Evolutionary conservation across 495 filamentous ascomycete species (phyloP).

Genomic region (Aspergillus wentii): DNA sequence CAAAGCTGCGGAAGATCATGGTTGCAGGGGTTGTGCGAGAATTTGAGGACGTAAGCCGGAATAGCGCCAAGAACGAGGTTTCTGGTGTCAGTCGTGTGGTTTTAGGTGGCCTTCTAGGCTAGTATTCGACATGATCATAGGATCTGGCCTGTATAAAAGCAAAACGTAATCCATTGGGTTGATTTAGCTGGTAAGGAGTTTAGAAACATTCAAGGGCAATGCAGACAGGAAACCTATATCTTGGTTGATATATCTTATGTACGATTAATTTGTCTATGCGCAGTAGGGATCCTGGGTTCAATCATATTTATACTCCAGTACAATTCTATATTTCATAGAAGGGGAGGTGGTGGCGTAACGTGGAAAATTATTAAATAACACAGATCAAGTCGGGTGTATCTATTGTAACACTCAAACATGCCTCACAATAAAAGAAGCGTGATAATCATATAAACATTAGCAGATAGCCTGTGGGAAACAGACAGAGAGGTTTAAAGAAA

Average conservation of each 20-base stretch:
- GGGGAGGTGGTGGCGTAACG: too few relatives aligned
- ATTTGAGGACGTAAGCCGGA: slow-evolving; percentile 82
- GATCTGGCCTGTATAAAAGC: too few relatives aligned
- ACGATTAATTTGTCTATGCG: not conserved
- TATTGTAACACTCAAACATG: slow-evolving; percentile 12
- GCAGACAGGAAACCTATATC: too few relatives aligned
- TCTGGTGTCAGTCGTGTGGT: slow-evolving; percentile 82
- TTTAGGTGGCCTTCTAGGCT: slow-evolving; percentile 81
- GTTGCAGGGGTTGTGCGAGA: slow-evolving; percentile 80
- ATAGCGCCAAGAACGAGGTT: slow-evolving; percentile 71
- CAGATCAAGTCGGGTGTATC: too few relatives aligned
- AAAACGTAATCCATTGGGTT: too few relatives aligned
- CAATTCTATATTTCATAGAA: too few relatives aligned
- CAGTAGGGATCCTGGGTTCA: too few relatives aligned
- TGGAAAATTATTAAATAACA: too few relatives aligned
- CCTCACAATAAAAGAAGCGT: slow-evolving; percentile 12
- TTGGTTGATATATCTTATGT: slow-evolving; percentile 3
- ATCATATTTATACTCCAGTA: too few relatives aligned
- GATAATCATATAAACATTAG: slow-evolving; percentile 8
- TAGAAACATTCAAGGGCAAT: too few relatives aligned
- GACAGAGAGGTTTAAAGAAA: not conserved
- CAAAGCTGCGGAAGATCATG: slow-evolving; percentile 77
- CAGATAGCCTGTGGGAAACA: not conserved
- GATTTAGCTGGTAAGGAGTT: too few relatives aligned
- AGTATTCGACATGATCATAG: too few relatives aligned